These are phyloP conservation scores for Phytophthora rubi DNA, from an alignment of 352 stramenopile species.

Conservation along the genomic window DNA sequence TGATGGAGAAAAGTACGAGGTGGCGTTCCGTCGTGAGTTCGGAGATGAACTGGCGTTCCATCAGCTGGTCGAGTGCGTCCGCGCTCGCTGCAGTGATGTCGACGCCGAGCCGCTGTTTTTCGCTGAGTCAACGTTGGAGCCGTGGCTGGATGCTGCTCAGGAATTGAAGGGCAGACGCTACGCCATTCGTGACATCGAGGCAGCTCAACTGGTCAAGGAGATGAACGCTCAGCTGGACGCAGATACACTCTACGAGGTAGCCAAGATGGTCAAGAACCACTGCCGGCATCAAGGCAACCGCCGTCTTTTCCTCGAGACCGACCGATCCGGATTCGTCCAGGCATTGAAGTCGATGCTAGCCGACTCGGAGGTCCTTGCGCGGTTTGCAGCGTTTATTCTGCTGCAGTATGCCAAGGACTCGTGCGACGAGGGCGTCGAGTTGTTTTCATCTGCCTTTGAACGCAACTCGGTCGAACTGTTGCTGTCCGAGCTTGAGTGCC, in stretches of 20 bases:
- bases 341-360: constrained; percentile 72
- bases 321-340: constrained; percentile 52
- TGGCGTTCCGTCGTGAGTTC: constrained; percentile 60
- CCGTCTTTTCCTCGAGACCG: constrained; percentile 55
- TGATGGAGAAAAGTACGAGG: constrained; percentile 43
- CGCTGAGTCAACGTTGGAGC: constrained; percentile 51
- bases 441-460: constrained; percentile 68
- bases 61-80: constrained; percentile 60
- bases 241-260: constrained; percentile 69
- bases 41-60: constrained; percentile 68
- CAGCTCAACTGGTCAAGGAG: constrained; percentile 55
- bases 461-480: constrained; percentile 65
- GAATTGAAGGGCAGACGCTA: constrained; percentile 56
- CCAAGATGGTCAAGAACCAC: constrained; percentile 71
- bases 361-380: constrained; percentile 59
- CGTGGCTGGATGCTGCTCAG: constrained; percentile 65
- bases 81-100: constrained; percentile 58
- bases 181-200: constrained; percentile 61
- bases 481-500: constrained; percentile 46
- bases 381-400: constrained; percentile 74
- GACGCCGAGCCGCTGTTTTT: constrained; percentile 68
- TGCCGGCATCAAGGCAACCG: constrained; percentile 79
- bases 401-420: constrained; percentile 60
- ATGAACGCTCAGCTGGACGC: constrained; percentile 65
- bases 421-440: constrained; percentile 30